A percentile compares a stretch with the other conserved stretches of the same genome.
These are phyloP conservation scores for Alternaria ethzedia DNA, from an alignment of 2,329 filamentous ascomycete species.

Conservation along the genomic window DNA sequence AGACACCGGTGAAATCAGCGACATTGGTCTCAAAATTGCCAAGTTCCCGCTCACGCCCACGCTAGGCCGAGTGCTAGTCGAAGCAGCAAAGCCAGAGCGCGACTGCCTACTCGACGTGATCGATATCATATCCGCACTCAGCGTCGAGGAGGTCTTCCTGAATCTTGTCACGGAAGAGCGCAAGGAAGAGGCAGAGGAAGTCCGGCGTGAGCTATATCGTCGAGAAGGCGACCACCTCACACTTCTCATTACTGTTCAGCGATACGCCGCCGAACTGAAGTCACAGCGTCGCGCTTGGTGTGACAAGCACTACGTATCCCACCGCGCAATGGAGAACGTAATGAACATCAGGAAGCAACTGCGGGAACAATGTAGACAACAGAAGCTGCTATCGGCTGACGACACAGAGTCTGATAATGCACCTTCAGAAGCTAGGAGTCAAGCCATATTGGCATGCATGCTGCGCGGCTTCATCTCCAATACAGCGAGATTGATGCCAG, in stretches of 20 bases:
- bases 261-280: conserved; percentile 63
- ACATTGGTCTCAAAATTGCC: conserved; percentile 77
- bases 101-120: conserved; percentile 83
- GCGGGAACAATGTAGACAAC: conserved; percentile 60
- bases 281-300: conserved; percentile 67
- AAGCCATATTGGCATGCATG: conserved; percentile 64
- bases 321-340: conserved; percentile 69
- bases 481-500: conserved; percentile 64
- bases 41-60: conserved; percentile 82
- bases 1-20: conserved; percentile 74
- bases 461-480: conserved; percentile 66
- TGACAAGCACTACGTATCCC: conserved; percentile 63
- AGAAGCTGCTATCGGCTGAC: conserved; percentile 48
- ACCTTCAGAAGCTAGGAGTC: conserved; percentile 52
- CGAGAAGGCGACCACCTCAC: conserved; percentile 70
- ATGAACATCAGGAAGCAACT: conserved; percentile 71
- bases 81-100: conserved; percentile 72
- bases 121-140: conserved; percentile 76
- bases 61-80: conserved; percentile 81
- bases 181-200: conserved; percentile 63
- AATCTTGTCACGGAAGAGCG: conserved; percentile 66
- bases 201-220: conserved; percentile 62
- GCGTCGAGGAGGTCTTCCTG: conserved; percentile 68
- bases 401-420: conserved; percentile 14
- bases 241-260: conserved; percentile 65